These are phyloP conservation scores for Nicotiana sylvestris DNA, from an alignment of 257 asterid species.

Conservation along the genomic window DNA sequence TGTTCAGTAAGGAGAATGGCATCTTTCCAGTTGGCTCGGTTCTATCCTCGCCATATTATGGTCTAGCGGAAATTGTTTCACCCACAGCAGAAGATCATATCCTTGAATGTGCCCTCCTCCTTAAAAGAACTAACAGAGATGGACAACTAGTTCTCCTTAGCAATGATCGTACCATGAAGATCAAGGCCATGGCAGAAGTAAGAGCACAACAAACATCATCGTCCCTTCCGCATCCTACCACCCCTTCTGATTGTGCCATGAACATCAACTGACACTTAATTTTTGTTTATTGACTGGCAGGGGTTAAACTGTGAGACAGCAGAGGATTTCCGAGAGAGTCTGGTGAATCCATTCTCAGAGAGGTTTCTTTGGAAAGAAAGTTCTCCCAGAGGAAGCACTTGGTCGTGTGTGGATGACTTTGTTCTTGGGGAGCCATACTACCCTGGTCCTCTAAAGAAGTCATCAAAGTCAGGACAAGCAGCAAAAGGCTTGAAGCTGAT, in stretches of 20 bases:
- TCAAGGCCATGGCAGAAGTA: slow-evolving; percentile 96
- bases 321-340: slow-evolving; percentile 54
- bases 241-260: neutral
- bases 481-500: slow-evolving; percentile 43
- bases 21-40: neutral
- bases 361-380: slow-evolving; percentile 60
- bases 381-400: slow-evolving; percentile 66
- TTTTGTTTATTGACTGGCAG: slow-evolving; percentile 28
- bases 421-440: slow-evolving; percentile 59
- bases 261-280: neutral
- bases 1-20: slow-evolving; percentile 29
- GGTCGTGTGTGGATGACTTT: slow-evolving; percentile 54
- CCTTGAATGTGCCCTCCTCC: slow-evolving; percentile 57
- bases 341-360: slow-evolving; percentile 59
- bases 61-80: slow-evolving; percentile 51
- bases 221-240: neutral
- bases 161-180: slow-evolving; percentile 61
- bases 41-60: slow-evolving; percentile 1
- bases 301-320: slow-evolving; percentile 74
- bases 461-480: slow-evolving; percentile 39
- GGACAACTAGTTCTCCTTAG: slow-evolving; percentile 70
- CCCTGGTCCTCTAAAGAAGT: slow-evolving; percentile 44
- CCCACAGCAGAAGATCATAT: slow-evolving; percentile 84
- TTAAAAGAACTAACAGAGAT: slow-evolving; percentile 32
- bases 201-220: slow-evolving; percentile 12